Base-by-base conservation (phyloP, 768 basidiomycete species). In the Gyrodon lividus region DNA sequence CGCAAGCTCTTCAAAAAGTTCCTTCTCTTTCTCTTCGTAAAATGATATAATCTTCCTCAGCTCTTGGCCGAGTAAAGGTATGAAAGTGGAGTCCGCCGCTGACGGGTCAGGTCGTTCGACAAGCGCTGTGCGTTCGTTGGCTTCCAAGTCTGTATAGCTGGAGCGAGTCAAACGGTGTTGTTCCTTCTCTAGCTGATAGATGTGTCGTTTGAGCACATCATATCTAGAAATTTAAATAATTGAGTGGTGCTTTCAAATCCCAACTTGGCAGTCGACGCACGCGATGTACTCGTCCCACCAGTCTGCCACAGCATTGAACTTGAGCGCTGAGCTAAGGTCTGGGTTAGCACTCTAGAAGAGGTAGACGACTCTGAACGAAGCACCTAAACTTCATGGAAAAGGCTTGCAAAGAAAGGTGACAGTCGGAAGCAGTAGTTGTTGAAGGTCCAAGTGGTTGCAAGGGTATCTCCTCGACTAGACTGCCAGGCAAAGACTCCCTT, bases 271-370 rank as follows among this genome's bases (percentile, higher is more conserved):
- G 33, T 40, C 33, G 14, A 80, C 88, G 55, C 60, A 92, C 84
- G 87, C 81, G 40, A 95, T 90, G 65, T 95, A 95, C 44, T 92
- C 86, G 55, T 92, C 89, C 86, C 87, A 89, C 92, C 92, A 94
- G 45, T 95, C 92, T 0, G 91, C 76, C 22, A 93, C 87, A 3
- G 91, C 89, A 59, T 95, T 95, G 71, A 94, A 94, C 68, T 92
- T 90, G 62, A 94, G 79, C 8, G 90, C 88, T 28, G 88, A 89
- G 61, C 88, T 90, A 24, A 1, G 19, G 13, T 16, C 28, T 13
- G 10, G 14, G 13, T 28, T 19, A 35, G 39, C 4, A 45, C 28
- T 55, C 43, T 39, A 23, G 24, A n/a, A 4, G 6, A 20, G 22
- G 3, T 20, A 6, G 20, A 20, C 30, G 16, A 20, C 17, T 10